Base-by-base conservation (phyloP, 164 flowering plant species). In the Tinospora cordifolia region DNA sequence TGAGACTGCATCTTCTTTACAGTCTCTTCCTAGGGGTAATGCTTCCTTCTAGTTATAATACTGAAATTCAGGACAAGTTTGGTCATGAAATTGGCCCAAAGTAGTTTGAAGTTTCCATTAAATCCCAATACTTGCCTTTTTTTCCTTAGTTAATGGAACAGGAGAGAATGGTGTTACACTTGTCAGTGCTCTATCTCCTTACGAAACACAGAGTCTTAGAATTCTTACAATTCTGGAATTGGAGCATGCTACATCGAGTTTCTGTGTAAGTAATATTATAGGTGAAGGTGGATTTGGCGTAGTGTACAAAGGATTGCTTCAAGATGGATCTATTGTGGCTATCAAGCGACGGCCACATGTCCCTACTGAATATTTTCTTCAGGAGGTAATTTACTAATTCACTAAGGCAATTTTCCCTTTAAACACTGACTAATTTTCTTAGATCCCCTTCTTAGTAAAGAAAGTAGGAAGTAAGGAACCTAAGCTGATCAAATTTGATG, bases 261-360 rank as follows among this genome's bases (percentile, higher is more conserved):
- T 85, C 71, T 80, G 77, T 44, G 76, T 49, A 40, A 79, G 54
- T 77, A 81, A 83, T 68, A 36, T 83, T 67, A 76, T 85, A 14
- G 88, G 86, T 66, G 83, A 81, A 77, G 83, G 86, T 66, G 74
- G 76, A 40, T 83, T 84, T 65, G 87, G 87, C 69, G 72, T 74
- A 47, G 84, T 76, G 12, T 82, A 83, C 69, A 83, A 77, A 70
- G 88, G 86, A 57, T 51, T 85, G 70, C 86, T 85, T 75, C 82
- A 74, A 68, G 85, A 85, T 76, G 86, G 88, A 62, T 75, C 83
- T 58, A 69, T 81, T 11, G 86, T 83, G 67, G 86, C 83, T 51
- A 78, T 85, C 66, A 85, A 85, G 75, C 79, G 84, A 74, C 79
- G 75, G 36, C 26, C 72, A 25, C 77, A 75, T 66, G 62, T 63